phyloP scores from a whole-genome alignment of 768 basidiomycete genomes.

The Hydnomerulius pinastri region DNA sequence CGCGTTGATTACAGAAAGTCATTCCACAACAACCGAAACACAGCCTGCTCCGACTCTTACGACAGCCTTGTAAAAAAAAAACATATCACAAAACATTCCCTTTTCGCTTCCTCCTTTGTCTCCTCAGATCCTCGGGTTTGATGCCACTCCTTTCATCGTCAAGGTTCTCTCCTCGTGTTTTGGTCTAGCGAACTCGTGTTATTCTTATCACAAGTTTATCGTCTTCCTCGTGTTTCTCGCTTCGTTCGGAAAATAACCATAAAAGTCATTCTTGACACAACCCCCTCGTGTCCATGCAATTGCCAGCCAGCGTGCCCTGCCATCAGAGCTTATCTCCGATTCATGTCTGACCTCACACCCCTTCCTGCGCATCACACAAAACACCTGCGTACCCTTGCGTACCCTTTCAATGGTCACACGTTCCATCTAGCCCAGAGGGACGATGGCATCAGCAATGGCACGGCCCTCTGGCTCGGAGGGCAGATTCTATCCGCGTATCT shows the following conservation, averaged over 20 bases:
- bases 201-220: not conserved
- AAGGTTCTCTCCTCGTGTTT: constrained; percentile 1
- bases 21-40: not conserved
- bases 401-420: constrained; percentile 37
- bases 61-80: not conserved
- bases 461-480: constrained; percentile 81
- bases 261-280: not conserved
- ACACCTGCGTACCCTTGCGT: constrained; percentile 51
- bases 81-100: not conserved
- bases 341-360: constrained; percentile 3
- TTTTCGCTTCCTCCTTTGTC: not conserved
- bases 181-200: not conserved
- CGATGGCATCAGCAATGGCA: constrained; percentile 73
- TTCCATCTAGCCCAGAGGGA: constrained; percentile 59
- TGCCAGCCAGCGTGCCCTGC: not conserved
- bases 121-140: not conserved
- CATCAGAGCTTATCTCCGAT: not conserved
- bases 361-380: constrained; percentile 67
- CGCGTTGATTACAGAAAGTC: not conserved
- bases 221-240: constrained; percentile 2
- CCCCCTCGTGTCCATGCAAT: not conserved
- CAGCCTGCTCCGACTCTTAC: not conserved
- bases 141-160: not conserved
- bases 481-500: constrained; percentile 74
- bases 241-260: not conserved